Base-by-base conservation (phyloP, 768 basidiomycete genomes). In the Amanita phalloides region DNA sequence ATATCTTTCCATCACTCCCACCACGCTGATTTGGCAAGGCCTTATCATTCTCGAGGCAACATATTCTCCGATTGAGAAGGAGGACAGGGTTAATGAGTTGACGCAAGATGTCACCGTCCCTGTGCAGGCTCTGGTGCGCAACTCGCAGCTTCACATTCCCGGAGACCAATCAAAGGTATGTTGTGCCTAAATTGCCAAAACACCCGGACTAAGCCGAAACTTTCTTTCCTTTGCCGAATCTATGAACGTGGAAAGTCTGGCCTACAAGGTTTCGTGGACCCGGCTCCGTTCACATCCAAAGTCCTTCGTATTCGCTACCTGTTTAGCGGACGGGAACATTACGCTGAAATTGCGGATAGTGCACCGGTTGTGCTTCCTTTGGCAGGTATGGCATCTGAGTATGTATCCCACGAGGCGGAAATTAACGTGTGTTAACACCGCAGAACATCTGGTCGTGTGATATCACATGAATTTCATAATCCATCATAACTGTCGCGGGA, bases 261-360 rank as follows among this genome's bases (percentile, higher is more conserved):
- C 25, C 71, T 95, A 37, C 82, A 89, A 60, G 91, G 91, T n/a
- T 92, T 96, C 70, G 82, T 79, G 61, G 91, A 95, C 68, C 86
- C 88, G 51, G 82, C 83, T 14, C 82, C 87, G 11, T 80, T 79
- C n/a, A 72, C 76, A 50, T 66, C 75, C 45, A 93, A 94, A 69
- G 70, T 70, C 4, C 68, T 93, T 48, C 73, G 79, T 28, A 71
- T 94, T 36, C 78, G 80, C 42, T 94, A 94, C 67, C 67, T 76
- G 44, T 96, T 94, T 73, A 75, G 77, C 60, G 82, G 80, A 38
- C 76, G 76, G 53, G 60, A 69, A 66, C 91, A 94, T 62, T 86
- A 82, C 60, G 80, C 83, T 62, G 88, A 90, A 62, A 80, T 86
- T 50, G 76, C 82, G 56, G 87, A 84, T 62, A 77, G 79, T 67